Evolutionary conservation across 2,329 filamentous ascomycete genomes (phyloP).

Genomic region (Rutstroemia sp.): DNA sequence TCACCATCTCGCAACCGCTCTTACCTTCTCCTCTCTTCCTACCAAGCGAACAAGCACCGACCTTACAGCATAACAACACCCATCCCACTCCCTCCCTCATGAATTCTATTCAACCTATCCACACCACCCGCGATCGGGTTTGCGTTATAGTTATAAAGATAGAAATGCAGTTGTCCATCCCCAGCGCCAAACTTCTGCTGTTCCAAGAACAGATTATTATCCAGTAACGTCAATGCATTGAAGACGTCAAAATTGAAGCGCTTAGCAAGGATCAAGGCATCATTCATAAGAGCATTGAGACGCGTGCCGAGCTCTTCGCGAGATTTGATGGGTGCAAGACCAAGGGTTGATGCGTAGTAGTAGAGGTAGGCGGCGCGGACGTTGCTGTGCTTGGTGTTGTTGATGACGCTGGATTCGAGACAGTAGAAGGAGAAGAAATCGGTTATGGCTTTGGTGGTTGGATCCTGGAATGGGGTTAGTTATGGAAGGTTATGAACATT

Average conservation of each 20-base stretch:
- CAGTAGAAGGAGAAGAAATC: conserved; percentile 98
- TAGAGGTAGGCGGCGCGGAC: conserved; percentile 92
- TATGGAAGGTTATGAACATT: background rate
- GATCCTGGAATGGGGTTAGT: conserved; percentile 34
- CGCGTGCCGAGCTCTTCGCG: conserved; percentile 62
- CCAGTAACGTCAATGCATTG: conserved; percentile 87
- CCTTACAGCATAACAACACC: conserved; percentile 74
- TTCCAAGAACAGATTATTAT: conserved; percentile 89
- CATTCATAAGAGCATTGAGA: conserved; percentile 72
- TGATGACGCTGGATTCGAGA: conserved; percentile 87
- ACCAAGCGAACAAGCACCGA: background rate
- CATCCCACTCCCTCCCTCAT: conserved; percentile 75
- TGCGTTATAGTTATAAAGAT: conserved; percentile 94
- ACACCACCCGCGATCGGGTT: conserved; percentile 81
- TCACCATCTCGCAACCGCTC: no score
- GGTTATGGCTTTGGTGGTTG: conserved; percentile 69
- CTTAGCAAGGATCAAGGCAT: conserved; percentile 84
- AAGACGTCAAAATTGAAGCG: conserved; percentile 84
- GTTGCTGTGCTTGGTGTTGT: conserved; percentile 66
- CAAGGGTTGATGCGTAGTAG: conserved; percentile 87
- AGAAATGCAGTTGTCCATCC: conserved; percentile 93
- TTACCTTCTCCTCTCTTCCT: background rate
- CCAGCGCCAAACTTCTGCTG: conserved; percentile 92
- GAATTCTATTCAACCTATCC: conserved; percentile 68
- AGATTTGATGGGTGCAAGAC: conserved; percentile 51